These are phyloP conservation scores for Arctium lappa DNA, from an alignment of 129 eudicot genomes.

Conservation along the genomic window DNA sequence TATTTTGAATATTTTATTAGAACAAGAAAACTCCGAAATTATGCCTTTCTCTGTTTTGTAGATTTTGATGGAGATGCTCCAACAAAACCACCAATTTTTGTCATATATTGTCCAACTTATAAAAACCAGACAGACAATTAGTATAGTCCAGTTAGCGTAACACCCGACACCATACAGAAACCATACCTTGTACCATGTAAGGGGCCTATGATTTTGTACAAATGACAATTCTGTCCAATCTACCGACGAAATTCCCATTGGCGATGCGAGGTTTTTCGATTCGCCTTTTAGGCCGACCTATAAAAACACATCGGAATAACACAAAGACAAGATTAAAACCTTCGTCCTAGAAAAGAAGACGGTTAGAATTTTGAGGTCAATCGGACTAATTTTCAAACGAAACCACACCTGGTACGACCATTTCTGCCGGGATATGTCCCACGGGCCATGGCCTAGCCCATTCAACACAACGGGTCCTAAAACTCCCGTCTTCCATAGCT, in stretches of 20 bases:
- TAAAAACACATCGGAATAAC: background rate
- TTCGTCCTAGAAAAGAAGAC: background rate
- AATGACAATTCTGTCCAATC: slow-evolving; percentile 58
- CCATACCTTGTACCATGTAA: slow-evolving; percentile 84
- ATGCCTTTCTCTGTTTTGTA: no score
- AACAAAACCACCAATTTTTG: no score
- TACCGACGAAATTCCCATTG: slow-evolving; percentile 45
- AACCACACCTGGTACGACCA: slow-evolving; percentile 82
- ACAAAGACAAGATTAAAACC: background rate
- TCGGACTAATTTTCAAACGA: background rate
- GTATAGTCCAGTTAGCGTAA: background rate
- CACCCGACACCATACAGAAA: background rate
- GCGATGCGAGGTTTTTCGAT: slow-evolving; percentile 53
- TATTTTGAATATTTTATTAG: no score
- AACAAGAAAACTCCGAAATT: no score
- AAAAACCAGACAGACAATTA: no score
- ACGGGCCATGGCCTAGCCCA: slow-evolving; percentile 50
- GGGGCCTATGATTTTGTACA: slow-evolving; percentile 47
- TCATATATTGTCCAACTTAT: background rate
- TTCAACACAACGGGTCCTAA: slow-evolving; percentile 65
- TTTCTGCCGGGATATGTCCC: slow-evolving; percentile 60
- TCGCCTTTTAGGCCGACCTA: slow-evolving; percentile 85
- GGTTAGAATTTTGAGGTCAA: background rate
- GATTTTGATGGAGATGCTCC: background rate
- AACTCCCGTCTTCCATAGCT: slow-evolving; percentile 72